A percentile compares a stretch with the other conserved stretches of the same genome.
Conservation (phyloP, 2,329 filamentous ascomycete species). For the Erysiphe pulchra region DNA sequence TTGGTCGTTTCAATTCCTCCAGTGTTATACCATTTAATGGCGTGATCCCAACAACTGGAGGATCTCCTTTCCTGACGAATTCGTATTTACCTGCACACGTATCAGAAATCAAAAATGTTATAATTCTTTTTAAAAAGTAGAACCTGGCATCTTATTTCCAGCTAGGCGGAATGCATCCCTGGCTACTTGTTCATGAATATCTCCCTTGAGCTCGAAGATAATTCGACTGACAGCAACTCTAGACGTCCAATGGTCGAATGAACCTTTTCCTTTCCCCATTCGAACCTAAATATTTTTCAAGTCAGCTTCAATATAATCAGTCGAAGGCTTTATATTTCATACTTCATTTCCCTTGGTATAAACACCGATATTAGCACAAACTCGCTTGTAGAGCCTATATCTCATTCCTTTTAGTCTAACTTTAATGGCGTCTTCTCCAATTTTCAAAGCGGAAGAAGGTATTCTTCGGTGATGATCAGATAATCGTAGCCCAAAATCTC, state of each 20-base stretch:
- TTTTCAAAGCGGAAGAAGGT: constrained; percentile 62
- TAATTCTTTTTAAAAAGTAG: background rate
- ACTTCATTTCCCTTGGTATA: constrained; percentile 88
- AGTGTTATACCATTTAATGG: constrained; percentile 65
- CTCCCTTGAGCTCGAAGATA: constrained; percentile 75
- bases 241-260: constrained; percentile 88
- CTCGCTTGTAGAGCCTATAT: constrained; percentile 75
- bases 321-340: constrained; percentile 1
- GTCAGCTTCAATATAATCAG: background rate
- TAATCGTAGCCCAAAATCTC: constrained; percentile 86
- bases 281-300: constrained; percentile 31
- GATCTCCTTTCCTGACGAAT: constrained; percentile 79
- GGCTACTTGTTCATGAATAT: constrained; percentile 82
- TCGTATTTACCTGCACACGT: constrained; percentile 46
- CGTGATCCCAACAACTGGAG: constrained; percentile 74
- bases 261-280: constrained; percentile 98
- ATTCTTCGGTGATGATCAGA: constrained; percentile 80
- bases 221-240: constrained; percentile 78
- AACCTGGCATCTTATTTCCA: constrained; percentile 80
- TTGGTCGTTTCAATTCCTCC: constrained; percentile 59
- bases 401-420: constrained; percentile 68
- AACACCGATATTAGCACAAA: constrained; percentile 81
- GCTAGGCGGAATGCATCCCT: constrained; percentile 83
- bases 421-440: constrained; percentile 85
- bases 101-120: constrained; percentile 1